Conservation (phyloP, 352 stramenopile species). For the Phytophthora cryptogea region DNA sequence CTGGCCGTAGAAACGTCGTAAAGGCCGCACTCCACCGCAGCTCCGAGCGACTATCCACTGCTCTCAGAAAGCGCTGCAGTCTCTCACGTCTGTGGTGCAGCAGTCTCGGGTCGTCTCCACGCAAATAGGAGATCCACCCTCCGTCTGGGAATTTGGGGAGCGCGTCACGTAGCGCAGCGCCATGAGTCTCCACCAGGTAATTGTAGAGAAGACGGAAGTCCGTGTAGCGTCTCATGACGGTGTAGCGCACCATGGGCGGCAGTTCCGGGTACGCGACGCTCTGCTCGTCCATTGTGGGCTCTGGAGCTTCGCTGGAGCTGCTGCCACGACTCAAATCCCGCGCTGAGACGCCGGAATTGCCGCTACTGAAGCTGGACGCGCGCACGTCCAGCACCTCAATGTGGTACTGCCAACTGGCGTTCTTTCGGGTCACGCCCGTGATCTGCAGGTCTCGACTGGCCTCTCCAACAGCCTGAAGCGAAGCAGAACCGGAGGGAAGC, state of each 20-base stretch:
- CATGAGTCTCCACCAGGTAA: slow-evolving; percentile 58
- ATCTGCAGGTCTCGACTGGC: slow-evolving; percentile 69
- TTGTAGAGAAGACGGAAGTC: slow-evolving; percentile 74
- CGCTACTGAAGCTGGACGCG: slow-evolving; percentile 27
- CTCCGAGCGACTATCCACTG: slow-evolving; percentile 61
- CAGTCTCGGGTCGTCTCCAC: slow-evolving; percentile 73
- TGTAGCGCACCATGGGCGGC: slow-evolving; percentile 78
- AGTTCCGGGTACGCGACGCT: slow-evolving; percentile 42
- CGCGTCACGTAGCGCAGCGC: slow-evolving; percentile 42
- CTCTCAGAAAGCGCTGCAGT: slow-evolving; percentile 62
- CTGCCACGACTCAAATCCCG: slow-evolving; percentile 2
- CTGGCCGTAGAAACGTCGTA: slow-evolving; percentile 63
- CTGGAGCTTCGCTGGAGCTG: not conserved
- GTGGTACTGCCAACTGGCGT: slow-evolving; percentile 77
- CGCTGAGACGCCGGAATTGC: slow-evolving; percentile 8
- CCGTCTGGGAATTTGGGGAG: slow-evolving; percentile 75
- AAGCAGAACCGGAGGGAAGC: slow-evolving; percentile 7
- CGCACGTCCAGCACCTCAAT: slow-evolving; percentile 80
- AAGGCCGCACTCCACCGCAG: slow-evolving; percentile 65
- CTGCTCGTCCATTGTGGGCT: slow-evolving; percentile 11
- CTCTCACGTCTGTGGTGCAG: slow-evolving; percentile 69
- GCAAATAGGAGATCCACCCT: slow-evolving; percentile 71
- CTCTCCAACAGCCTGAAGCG: slow-evolving; percentile 20
- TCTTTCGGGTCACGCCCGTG: slow-evolving; percentile 70
- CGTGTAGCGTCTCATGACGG: slow-evolving; percentile 78